Conservation (phyloP, 176 grass and related monocot genomes). For the Olyra latifolia region DNA sequence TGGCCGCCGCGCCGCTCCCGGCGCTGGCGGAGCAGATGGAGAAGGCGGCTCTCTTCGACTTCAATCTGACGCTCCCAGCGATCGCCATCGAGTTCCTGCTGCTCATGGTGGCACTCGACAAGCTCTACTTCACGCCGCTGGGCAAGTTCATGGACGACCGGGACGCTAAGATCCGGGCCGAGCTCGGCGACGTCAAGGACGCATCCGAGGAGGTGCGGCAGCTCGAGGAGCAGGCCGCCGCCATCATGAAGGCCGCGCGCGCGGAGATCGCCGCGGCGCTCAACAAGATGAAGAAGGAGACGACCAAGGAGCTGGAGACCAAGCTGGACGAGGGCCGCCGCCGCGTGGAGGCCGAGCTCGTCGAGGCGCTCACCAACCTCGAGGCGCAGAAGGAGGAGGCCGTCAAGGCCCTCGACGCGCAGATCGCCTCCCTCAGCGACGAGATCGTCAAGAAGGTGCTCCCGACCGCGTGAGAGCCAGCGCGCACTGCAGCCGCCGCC, state of each 20-base stretch:
- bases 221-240: conserved; percentile 79
- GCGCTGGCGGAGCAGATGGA: conserved; percentile 95
- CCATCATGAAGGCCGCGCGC: conserved; percentile 79
- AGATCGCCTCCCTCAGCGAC: conserved; percentile 90
- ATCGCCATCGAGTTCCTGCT: conserved; percentile 91
- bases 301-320: conserved; percentile 69
- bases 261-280: conserved; percentile 91
- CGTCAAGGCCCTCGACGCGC: conserved; percentile 74
- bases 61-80: conserved; percentile 83
- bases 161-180: conserved; percentile 80
- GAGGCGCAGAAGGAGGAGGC: conserved; percentile 91
- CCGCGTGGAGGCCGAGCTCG: conserved; percentile 82
- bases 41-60: conserved; percentile 92
- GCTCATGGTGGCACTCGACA: conserved; percentile 97
- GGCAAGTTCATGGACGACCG: conserved; percentile 98
- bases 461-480: conserved; percentile 43
- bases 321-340: conserved; percentile 79
- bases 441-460: conserved; percentile 98
- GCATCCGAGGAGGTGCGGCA: conserved; percentile 88
- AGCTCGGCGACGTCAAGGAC: conserved; percentile 92
- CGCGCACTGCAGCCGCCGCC: conserved; percentile 7
- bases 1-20: conserved; percentile 56
- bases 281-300: conserved; percentile 99
- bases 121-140: conserved; percentile 90
- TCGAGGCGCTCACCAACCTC: conserved; percentile 68